These are phyloP conservation scores for Thermothelomyces thermophilus DNA, from an alignment of 2,329 filamentous ascomycete species.

Conservation along the genomic window DNA sequence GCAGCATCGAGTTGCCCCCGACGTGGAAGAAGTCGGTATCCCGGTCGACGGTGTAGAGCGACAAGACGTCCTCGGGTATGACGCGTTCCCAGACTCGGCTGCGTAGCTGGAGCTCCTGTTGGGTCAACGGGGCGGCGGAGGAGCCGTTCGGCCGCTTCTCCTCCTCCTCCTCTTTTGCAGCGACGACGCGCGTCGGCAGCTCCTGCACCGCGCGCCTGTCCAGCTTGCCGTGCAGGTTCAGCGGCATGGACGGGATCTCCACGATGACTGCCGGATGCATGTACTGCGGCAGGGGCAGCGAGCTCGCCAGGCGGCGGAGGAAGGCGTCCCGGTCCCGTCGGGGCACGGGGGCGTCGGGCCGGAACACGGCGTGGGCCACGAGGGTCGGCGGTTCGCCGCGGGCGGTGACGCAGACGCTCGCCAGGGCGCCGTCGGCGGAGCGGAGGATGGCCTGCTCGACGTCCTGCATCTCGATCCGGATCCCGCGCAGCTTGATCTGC, in stretches of 20 bases:
- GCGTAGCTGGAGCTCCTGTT: background rate
- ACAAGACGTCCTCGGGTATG: slow-evolving; percentile 4
- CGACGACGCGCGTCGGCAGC: too few species aligned
- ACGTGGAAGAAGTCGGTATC: slow-evolving; percentile 31
- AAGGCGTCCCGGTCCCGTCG: background rate
- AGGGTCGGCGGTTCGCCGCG: background rate
- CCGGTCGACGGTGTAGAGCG: slow-evolving; percentile 10
- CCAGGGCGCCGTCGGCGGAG: background rate
- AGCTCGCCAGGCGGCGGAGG: background rate
- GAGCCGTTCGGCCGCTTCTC: background rate
- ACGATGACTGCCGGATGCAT: background rate
- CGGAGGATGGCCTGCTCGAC: slow-evolving; percentile 24
- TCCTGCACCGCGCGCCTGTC: background rate
- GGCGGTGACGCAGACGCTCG: background rate
- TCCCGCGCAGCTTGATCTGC: slow-evolving; percentile 36
- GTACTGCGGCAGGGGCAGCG: background rate
- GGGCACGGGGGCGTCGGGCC: background rate
- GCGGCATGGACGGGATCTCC: background rate
- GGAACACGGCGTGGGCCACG: background rate
- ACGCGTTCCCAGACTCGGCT: background rate
- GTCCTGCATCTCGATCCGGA: slow-evolving; percentile 40
- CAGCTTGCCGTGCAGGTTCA: background rate
- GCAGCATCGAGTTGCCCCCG: slow-evolving; percentile 37
- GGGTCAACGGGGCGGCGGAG: too few species aligned
- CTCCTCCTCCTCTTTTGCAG: too few species aligned